These are phyloP conservation scores for Grigorovia jiainica DNA, from an alignment of 805 yeast species.

Conservation along the genomic window DNA sequence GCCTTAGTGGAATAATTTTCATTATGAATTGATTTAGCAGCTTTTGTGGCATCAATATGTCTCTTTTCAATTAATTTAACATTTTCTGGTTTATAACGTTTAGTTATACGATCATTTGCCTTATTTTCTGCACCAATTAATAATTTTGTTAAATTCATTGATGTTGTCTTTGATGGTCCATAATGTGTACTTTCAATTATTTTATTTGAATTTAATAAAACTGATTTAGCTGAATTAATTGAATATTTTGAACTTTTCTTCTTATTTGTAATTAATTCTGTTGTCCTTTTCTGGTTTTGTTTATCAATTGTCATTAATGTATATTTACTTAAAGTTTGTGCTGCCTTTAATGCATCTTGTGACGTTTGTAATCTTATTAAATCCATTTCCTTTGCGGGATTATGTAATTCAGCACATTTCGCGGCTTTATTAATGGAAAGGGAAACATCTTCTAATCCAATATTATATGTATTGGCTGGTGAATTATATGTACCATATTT, in stretches of 20 bases:
- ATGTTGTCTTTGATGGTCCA: constrained; percentile 10
- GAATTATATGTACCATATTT: constrained; percentile 54
- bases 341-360: constrained; percentile 31
- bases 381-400: background rate
- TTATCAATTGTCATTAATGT: constrained; percentile 20
- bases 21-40: constrained; percentile 32
- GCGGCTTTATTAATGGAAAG: constrained; percentile 70
- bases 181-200: too few relatives aligned
- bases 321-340: constrained; percentile 26
- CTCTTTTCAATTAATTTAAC: background rate
- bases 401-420: constrained; percentile 38
- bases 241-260: background rate
- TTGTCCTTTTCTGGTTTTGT: constrained; percentile 29
- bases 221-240: constrained; percentile 2
- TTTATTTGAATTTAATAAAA: background rate
- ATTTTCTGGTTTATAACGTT: constrained; percentile 11
- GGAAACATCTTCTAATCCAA: constrained; percentile 53
- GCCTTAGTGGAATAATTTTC: constrained; percentile 19
- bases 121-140: constrained; percentile 23
- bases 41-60: constrained; percentile 32
- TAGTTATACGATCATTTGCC: constrained; percentile 20
- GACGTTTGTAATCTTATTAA: too few relatives aligned
- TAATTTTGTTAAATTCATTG: constrained; percentile 21
- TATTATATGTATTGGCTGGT: constrained; percentile 35
- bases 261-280: constrained; percentile 5